These are phyloP conservation scores for Dalbergia cultrata DNA, from an alignment of 306 rosid genomes.

Conservation along the genomic window DNA sequence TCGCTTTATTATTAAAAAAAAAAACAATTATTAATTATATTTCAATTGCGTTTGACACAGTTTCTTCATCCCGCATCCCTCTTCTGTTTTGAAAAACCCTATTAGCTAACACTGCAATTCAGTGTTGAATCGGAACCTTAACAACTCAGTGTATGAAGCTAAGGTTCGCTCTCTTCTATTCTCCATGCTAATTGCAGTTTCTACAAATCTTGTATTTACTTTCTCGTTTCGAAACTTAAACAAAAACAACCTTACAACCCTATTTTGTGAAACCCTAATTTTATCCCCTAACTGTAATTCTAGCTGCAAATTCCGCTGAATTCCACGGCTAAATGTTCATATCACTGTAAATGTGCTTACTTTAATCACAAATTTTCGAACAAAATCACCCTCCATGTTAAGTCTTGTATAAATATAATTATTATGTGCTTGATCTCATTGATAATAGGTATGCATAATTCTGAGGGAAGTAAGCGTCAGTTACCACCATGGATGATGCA, in stretches of 20 bases:
- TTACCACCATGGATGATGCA: slow-evolving; percentile 85
- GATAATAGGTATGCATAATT: slow-evolving; percentile 46
- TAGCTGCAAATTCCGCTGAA: neutral
- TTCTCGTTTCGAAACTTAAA: slow-evolving; percentile 11
- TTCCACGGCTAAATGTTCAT: neutral
- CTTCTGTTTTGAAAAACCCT: neutral
- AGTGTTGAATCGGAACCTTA: neutral
- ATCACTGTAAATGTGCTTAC: neutral
- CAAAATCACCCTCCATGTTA: neutral
- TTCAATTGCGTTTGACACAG: slow-evolving; percentile 3
- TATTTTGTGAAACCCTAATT: slow-evolving; percentile 43
- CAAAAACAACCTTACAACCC: neutral
- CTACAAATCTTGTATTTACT: neutral
- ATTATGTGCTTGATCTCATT: slow-evolving; percentile 9
- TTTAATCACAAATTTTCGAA: slow-evolving; percentile 9
- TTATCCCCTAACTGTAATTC: neutral
- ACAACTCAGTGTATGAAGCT: slow-evolving; percentile 18
- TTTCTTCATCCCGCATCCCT: neutral
- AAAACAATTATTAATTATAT: neutral
- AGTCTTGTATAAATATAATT: neutral
- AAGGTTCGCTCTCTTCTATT: slow-evolving; percentile 23
- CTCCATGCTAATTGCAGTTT: slow-evolving; percentile 8
- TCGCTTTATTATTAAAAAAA: too few relatives aligned
- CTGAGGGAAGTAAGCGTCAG: slow-evolving; percentile 65
- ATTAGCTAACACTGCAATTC: neutral